Evolutionary conservation across 208 protist species (phyloP), one percentile per base, ranked within the genome.

Genomic region (Giardia duodenalis): DNA sequence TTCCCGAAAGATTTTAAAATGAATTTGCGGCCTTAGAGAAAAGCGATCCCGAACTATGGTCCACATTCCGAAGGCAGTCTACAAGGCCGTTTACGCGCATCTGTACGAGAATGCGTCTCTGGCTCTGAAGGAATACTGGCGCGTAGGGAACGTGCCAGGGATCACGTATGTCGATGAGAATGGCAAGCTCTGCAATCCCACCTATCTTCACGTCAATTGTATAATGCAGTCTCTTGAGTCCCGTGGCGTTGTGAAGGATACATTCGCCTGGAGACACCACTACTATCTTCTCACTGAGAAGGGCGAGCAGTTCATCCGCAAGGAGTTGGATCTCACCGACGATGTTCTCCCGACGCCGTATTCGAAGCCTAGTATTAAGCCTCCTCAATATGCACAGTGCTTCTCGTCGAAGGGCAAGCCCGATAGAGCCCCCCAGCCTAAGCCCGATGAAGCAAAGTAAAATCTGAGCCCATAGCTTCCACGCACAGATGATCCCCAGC

Each of bases 191-290:
- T 1, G 2, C 44, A 39, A n/a, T 39, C 4, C 2, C 0, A 22
- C 30, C n/a, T 47, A 91, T 45, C 45, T 91, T 42, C 44, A 92
- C 44, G 90, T 92, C 47, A 87, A 86, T 39, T 46, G 1, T 1
- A 2, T 86, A 43, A 67, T 92, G 47, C 19, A 86, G 1, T 92
- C 90, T 39, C 90, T 92, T 39, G 0, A 92, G 47, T 92, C 90
- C 57, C 90, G 90, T 44, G 0, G 86, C 1, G 39, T 46, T 86
- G 90, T 92, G 4, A 92, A 86, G 90, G 90, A 92, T 39, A 92
- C 46, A 3, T 92, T 46, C 47, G 47, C 90, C 47, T 92, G 90
- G 90, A 2, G 10, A 44, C 47, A 86, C 47, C 90, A 92, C 90
- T 92, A 92, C 90, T 92, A 46, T 47, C 1, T 92, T 2, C 90